Base-by-base conservation (phyloP, 306 rosid species). In the Castanea mollissima region DNA sequence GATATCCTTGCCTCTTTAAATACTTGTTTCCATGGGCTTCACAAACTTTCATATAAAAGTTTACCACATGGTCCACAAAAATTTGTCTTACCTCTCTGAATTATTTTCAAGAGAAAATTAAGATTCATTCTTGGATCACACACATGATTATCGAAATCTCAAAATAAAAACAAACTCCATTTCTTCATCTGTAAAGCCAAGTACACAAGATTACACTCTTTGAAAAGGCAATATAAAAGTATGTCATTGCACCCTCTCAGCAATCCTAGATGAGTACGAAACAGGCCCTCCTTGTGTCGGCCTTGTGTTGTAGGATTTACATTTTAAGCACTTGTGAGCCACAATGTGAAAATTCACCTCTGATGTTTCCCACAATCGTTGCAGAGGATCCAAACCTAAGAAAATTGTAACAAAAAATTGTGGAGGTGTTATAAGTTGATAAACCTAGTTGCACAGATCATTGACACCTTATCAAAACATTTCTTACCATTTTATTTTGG, bases 321-420 rank as follows among this genome's bases (percentile, higher is more conserved):
- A 88, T 21, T 75, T 83, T 29, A 75, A 69, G 80, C 91, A 88
- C 63, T 85, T 88, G 79, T 80, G 85, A 6, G 86, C 97, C 70
- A 87, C 71, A 55, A 86, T 32, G 75, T 92, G 92, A 54, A 78
- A 92, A 41, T 31, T 80, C 12, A 86, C 94, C 85, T 90, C 92
- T 4, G 90, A 85, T 18, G 77, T 84, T 82, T 87, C 86, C 93
- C 88, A 18, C 95, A 92, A 54, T 92, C 97, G 27, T 92, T 90
- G 83, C 97, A 92, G 3, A 92, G 94, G 52, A 90, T 90, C 91
- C 91, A 87, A 55, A 90, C 91, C 97, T 92, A 20, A 34, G 14
- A 68, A 79, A 79, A 71, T 29, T 62, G 67, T n/a, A 31, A 62
- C 20, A 27, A 29, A 2, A 29, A 25, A 4, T 49, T 16, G 2